phyloP scores from a whole-genome alignment of 176 grass and related monocot genomes.

The Dendrocalamus sinicus region DNA sequence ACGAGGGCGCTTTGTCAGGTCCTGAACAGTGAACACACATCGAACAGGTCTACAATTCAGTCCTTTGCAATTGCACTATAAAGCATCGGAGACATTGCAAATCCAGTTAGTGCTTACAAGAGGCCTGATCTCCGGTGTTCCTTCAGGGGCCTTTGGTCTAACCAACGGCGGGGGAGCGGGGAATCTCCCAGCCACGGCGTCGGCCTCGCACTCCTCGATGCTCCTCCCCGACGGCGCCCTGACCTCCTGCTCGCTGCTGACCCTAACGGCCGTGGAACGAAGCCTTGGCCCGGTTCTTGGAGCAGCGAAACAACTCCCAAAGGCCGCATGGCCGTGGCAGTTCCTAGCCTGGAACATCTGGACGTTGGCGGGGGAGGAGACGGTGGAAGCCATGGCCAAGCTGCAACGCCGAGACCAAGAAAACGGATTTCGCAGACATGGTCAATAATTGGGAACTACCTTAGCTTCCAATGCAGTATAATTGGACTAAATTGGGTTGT shows the following conservation, averaged over 20 bases:
- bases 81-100: constrained; percentile 21
- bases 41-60: constrained; percentile 20
- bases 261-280: constrained; percentile 53
- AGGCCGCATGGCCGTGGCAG: constrained; percentile 45
- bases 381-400: constrained; percentile 64
- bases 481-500: not conserved
- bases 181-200: constrained; percentile 81
- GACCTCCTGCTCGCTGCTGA: constrained; percentile 71
- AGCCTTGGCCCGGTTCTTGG: constrained; percentile 38
- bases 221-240: constrained; percentile 69
- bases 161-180: constrained; percentile 56
- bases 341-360: constrained; percentile 53
- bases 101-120: constrained; percentile 55
- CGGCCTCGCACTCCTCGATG: constrained; percentile 96
- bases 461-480: not conserved
- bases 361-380: constrained; percentile 64
- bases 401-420: constrained; percentile 15
- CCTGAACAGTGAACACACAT: constrained; percentile 37
- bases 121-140: constrained; percentile 77
- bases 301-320: constrained; percentile 36
- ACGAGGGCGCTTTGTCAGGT: constrained; percentile 77
- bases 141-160: constrained; percentile 68
- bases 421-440: constrained; percentile 24
- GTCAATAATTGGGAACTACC: constrained; percentile 8
- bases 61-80: not conserved